Percentiles rank a stretch among this genome's conserved stretches.
Evolutionary conservation across 2,329 filamentous ascomycete species (phyloP).

Genomic region (Aspergillus udagawae): DNA sequence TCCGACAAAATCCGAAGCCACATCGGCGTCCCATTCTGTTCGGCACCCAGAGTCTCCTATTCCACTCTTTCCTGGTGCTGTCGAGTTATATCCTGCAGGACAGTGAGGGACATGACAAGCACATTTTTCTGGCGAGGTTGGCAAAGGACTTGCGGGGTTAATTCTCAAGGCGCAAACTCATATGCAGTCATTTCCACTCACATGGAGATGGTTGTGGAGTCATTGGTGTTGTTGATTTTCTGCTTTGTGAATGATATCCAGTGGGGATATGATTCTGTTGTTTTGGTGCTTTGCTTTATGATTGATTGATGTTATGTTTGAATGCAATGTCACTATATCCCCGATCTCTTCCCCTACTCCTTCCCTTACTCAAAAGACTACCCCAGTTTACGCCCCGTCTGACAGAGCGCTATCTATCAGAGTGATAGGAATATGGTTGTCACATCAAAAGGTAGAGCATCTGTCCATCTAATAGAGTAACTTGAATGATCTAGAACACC

Average conservation of each 20-base stretch:
- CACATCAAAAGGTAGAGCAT: too few relatives aligned
- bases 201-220: background rate
- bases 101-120: background rate
- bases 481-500: too few relatives aligned
- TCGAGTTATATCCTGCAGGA: background rate
- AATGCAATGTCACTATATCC: background rate
- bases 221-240: background rate
- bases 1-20: background rate
- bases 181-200: background rate
- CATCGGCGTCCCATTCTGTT: background rate
- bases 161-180: background rate
- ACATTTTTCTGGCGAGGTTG: background rate
- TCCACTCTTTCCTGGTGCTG: background rate
- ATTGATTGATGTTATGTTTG: background rate
- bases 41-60: background rate
- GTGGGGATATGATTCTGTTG: background rate
- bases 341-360: background rate
- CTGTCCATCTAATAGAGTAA: too few relatives aligned
- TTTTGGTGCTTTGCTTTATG: background rate
- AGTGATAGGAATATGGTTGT: too few relatives aligned
- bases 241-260: background rate
- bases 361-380: background rate
- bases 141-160: background rate
- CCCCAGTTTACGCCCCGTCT: background rate
- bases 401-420: background rate